Percentiles rank a stretch among this genome's conserved stretches.
These are phyloP conservation scores for Halenospora varia DNA, from an alignment of 495 filamentous ascomycete genomes.

Conservation along the genomic window DNA sequence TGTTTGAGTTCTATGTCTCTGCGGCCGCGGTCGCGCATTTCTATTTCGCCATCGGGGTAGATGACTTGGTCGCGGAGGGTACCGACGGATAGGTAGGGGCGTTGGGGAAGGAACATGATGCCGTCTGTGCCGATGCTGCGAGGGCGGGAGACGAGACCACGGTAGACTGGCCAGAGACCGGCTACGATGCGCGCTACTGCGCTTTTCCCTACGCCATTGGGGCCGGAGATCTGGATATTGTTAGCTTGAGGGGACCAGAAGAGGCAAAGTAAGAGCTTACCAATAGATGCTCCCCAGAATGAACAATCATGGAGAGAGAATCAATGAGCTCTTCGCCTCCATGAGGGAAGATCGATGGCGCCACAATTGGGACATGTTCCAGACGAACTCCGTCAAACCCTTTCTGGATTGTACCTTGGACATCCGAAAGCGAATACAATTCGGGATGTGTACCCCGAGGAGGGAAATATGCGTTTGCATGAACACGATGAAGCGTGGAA, in stretches of 20 bases:
- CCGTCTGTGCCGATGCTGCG: slow-evolving; percentile 77
- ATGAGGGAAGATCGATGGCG: slow-evolving; percentile 74
- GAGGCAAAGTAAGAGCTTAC: slow-evolving; percentile 22
- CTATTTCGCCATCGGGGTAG: slow-evolving; percentile 90
- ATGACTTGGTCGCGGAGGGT: slow-evolving; percentile 97
- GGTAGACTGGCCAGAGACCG: slow-evolving; percentile 94
- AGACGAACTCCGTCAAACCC: slow-evolving; percentile 93
- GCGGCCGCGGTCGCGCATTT: slow-evolving; percentile 81
- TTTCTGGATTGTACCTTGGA: slow-evolving; percentile 87
- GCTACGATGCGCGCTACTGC: slow-evolving; percentile 86
- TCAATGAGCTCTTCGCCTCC: slow-evolving; percentile 91
- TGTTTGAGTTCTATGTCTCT: slow-evolving; percentile 68
- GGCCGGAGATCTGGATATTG: slow-evolving; percentile 65
- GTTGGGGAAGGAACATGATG: slow-evolving; percentile 96
- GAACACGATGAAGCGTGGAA: slow-evolving; percentile 87
- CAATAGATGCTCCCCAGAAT: slow-evolving; percentile 85
- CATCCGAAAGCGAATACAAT: slow-evolving; percentile 81
- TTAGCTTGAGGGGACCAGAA: not conserved
- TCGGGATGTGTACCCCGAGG: slow-evolving; percentile 66
- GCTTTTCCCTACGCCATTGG: slow-evolving; percentile 93
- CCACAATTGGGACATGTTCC: slow-evolving; percentile 90
- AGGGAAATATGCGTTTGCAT: slow-evolving; percentile 80
- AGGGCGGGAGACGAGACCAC: slow-evolving; percentile 79
- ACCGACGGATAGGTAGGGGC: slow-evolving; percentile 90
- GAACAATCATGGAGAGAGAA: slow-evolving; percentile 80